Evolutionary conservation across 805 yeast species (phyloP).

Genomic region (Zygotorulaspora danielsina): DNA sequence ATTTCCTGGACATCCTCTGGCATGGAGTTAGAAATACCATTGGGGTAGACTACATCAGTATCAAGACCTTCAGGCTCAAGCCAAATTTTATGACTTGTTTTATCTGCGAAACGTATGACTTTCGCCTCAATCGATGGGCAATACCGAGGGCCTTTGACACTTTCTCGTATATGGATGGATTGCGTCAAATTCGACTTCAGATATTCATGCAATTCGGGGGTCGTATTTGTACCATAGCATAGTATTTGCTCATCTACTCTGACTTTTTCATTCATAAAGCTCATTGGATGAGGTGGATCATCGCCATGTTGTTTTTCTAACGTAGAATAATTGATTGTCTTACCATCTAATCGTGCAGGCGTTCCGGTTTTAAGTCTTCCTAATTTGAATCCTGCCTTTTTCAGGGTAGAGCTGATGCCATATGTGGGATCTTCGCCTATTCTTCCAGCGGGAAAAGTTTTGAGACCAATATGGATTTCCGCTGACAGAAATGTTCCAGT

Average conservation of each 20-base stretch:
- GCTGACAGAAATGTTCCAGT: conserved; percentile 96
- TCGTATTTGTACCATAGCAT: conserved; percentile 79
- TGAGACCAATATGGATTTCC: conserved; percentile 87
- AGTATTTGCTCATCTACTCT: conserved; percentile 54
- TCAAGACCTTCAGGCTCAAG: conserved; percentile 93
- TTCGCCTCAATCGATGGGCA: conserved; percentile 97
- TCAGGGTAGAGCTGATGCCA: conserved; percentile 78
- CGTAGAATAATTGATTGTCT: conserved; percentile 63
- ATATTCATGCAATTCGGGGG: conserved; percentile 65
- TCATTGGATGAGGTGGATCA: conserved; percentile 83
- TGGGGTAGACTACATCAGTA: conserved; percentile 86
- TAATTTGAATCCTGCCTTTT: conserved; percentile 70
- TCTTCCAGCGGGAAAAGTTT: conserved; percentile 82
- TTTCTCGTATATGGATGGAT: conserved; percentile 86
- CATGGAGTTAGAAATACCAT: conserved; percentile 94
- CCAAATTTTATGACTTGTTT: conserved; percentile 80
- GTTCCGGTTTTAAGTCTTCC: conserved; percentile 97
- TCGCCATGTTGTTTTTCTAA: conserved; percentile 76
- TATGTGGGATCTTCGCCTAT: conserved; percentile 89
- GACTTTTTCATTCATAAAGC: conserved; percentile 70
- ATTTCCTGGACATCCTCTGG: conserved; percentile 85
- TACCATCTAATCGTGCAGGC: conserved; percentile 79
- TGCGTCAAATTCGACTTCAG: conserved; percentile 67
- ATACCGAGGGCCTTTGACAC: conserved; percentile 93
- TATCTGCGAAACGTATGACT: conserved; percentile 72